Base-by-base conservation (phyloP, 768 basidiomycete species). In the Sporobolomyces phaffii region DNA sequence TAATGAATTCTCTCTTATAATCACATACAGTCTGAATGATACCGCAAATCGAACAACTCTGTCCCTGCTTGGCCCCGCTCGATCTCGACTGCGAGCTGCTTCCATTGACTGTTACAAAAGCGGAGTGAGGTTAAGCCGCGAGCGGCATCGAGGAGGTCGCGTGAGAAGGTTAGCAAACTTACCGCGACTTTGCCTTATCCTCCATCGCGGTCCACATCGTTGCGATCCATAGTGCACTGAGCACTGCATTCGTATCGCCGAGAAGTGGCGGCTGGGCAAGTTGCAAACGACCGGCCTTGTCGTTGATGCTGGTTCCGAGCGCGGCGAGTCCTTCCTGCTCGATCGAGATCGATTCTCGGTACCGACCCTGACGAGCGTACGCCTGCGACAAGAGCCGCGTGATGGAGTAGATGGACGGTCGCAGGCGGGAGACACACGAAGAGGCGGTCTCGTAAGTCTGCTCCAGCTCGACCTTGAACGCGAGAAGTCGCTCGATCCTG, bases 181-280 rank as follows among this genome's bases (percentile, higher is more conserved):
- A 67, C 70, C 28, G 29, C 2, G n/a, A 24, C 2, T 38, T 45
- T 14, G 43, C 22, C 9, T 5, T 15, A 14, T 31, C 20, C 28
- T 50, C 26, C 20, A 33, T 2, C 11, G 3, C 33, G 6, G 36
- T 11, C 9, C 29, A 34, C 58, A 51, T 38, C 38, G 26, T 43
- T 8, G 58, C 59, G 36, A 64, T 45, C 34, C 49, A 60, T 36
- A 71, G 24, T 10, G 54, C 26, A n/a, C 62, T 67, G 48, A 64
- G 18, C 18, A 60, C 53, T 15, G 52, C 61, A 41, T 70, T 49
- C 58, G 44, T 49, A 20, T 70, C 70, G 1, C 70, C 34, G 20
- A 60, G 11, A 38, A 10, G 6, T 4, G 62, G 50, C 56, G 73
- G 73, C 20, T 54, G 41, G 33, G 70, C 64, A 40, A 76, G 41